phyloP scores from a whole-genome alignment of 2,329 filamentous ascomycete species.

The Chaetomiaceae sp. region DNA sequence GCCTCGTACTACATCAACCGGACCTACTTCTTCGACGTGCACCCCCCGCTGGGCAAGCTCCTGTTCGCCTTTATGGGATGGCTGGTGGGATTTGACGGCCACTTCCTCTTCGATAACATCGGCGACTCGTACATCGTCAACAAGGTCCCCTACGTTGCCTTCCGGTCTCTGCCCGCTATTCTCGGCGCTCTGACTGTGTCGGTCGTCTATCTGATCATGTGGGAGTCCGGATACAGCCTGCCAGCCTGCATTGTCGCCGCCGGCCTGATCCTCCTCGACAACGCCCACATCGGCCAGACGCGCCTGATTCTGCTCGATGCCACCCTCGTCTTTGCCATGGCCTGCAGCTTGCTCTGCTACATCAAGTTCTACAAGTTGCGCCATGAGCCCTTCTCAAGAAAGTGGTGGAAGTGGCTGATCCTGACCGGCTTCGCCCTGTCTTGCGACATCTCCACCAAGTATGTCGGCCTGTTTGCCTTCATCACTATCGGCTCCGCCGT shows the following conservation, averaged over 20 bases:
- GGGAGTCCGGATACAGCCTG: slow-evolving; percentile 96
- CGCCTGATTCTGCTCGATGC: slow-evolving; percentile 92
- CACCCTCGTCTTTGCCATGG: slow-evolving; percentile 92
- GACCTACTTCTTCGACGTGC: slow-evolving; percentile 99
- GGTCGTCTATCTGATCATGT: slow-evolving; percentile 97
- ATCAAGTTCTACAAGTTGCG: slow-evolving; percentile 97
- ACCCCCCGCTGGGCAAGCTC: slow-evolving; percentile 96
- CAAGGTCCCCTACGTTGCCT: slow-evolving; percentile 95
- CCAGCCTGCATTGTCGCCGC: slow-evolving; percentile 86
- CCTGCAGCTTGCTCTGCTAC: slow-evolving; percentile 87
- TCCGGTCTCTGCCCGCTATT: slow-evolving; percentile 86
- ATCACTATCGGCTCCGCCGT: slow-evolving; percentile 95
- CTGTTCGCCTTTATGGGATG: slow-evolving; percentile 96
- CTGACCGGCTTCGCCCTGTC: slow-evolving; percentile 91
- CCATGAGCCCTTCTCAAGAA: slow-evolving; percentile 81
- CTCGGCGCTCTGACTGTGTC: slow-evolving; percentile 90
- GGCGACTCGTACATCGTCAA: slow-evolving; percentile 97
- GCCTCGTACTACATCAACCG: slow-evolving; percentile 84
- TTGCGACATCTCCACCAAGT: slow-evolving; percentile 98
- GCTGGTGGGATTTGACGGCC: slow-evolving; percentile 94
- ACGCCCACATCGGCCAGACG: slow-evolving; percentile 95
- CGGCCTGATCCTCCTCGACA: slow-evolving; percentile 87
- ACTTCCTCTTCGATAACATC: slow-evolving; percentile 98
- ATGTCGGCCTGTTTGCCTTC: slow-evolving; percentile 94
- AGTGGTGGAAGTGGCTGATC: slow-evolving; percentile 99